Percentiles rank a stretch among this genome's conserved stretches.
Conservation (phyloP, 768 basidiomycete species). For the Pleurotus tuber-regium region DNA sequence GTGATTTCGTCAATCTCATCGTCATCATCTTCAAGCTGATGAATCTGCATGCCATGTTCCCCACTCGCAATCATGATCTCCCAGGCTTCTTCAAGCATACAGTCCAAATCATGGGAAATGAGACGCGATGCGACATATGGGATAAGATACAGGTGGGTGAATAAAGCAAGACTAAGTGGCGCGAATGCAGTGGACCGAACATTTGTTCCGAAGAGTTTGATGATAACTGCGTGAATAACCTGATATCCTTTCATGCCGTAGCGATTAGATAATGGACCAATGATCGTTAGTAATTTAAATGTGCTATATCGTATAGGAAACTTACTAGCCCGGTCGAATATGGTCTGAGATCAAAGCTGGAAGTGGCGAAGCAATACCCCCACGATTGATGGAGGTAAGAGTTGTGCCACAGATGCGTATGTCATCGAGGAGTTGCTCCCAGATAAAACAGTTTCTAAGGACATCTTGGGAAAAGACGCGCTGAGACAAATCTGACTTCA, state of each 20-base stretch:
- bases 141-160: not conserved
- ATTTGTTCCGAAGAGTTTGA: not conserved
- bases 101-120: conserved; percentile 2
- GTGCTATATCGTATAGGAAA: not conserved
- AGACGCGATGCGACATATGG: conserved; percentile 3
- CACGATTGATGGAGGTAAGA: not conserved
- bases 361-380: not conserved
- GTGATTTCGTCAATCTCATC: conserved; percentile 8
- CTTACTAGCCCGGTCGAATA: not conserved
- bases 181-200: not conserved
- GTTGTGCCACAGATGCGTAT: not conserved
- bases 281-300: not conserved
- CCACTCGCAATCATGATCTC: conserved; percentile 5
- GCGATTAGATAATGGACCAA: not conserved
- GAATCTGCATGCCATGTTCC: not conserved
- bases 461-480: too few relatives aligned
- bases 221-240: conserved; percentile 1
- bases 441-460: not conserved
- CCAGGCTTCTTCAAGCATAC: not conserved
- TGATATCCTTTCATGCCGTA: conserved; percentile 7
- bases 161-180: not conserved
- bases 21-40: conserved; percentile 6
- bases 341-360: not conserved
- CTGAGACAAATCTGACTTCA: too few relatives aligned
- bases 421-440: not conserved